These are phyloP conservation scores for Hemisphaericaspora nanyangensis DNA, from an alignment of 805 yeast species.

Conservation along the genomic window DNA sequence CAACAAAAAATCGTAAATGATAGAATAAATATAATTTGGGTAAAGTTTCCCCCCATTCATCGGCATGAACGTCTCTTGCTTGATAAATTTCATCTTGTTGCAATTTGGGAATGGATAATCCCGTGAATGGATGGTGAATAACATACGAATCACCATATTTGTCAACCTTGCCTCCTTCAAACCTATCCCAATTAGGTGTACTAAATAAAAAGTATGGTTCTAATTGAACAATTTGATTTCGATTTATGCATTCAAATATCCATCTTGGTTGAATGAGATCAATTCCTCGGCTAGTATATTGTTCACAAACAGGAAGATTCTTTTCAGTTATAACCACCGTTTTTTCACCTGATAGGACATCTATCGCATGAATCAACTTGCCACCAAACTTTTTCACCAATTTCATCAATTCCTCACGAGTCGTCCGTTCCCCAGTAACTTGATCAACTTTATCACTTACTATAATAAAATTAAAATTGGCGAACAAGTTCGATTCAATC, in stretches of 20 bases:
- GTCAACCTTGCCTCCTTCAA: slow-evolving; percentile 43
- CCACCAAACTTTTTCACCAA: slow-evolving; percentile 52
- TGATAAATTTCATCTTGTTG: slow-evolving; percentile 1
- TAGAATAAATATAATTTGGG: slow-evolving; percentile 31
- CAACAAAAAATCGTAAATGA: slow-evolving; percentile 30
- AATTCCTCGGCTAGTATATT: slow-evolving; percentile 38
- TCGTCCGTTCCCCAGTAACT: slow-evolving; percentile 21
- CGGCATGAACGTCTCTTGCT: slow-evolving; percentile 10
- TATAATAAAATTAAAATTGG: slow-evolving; percentile 45
- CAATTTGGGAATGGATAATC: slow-evolving; percentile 9
- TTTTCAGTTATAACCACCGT: slow-evolving; percentile 10
- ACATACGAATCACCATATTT: slow-evolving; percentile 59
- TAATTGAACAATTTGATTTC: slow-evolving; percentile 40
- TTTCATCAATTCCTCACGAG: slow-evolving; percentile 31
- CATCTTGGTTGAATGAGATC: slow-evolving; percentile 68
- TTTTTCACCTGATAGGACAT: slow-evolving; percentile 4
- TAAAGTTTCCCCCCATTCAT: slow-evolving; percentile 10
- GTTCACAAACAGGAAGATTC: slow-evolving; percentile 20
- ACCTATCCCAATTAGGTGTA: slow-evolving; percentile 28
- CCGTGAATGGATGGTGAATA: slow-evolving; percentile 15
- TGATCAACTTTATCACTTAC: slow-evolving; percentile 44
- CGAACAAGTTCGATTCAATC: slow-evolving; percentile 33
- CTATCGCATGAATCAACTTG: slow-evolving; percentile 20
- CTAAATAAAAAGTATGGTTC: slow-evolving; percentile 59
- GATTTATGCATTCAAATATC: slow-evolving; percentile 62